Percentiles rank a stretch among this genome's conserved stretches.
Conservation (phyloP, 129 eudicot species). For the Kitagawia praeruptora region DNA sequence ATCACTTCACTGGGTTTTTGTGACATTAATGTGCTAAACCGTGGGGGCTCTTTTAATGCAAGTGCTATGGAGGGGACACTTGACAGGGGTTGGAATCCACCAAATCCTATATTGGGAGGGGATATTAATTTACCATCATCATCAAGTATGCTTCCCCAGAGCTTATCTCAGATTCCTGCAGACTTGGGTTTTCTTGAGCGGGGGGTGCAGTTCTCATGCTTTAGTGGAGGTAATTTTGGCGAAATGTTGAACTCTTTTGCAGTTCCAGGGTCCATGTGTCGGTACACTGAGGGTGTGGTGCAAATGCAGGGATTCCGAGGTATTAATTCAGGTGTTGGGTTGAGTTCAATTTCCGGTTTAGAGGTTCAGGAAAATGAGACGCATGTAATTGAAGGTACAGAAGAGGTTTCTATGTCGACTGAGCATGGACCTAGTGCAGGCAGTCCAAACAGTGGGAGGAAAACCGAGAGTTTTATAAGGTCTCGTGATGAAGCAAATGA, state of each 20-base stretch:
- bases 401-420: slow-evolving; percentile 27
- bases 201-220: slow-evolving; percentile 68
- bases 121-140: slow-evolving; percentile 35
- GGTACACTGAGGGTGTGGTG: slow-evolving; percentile 26
- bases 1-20: slow-evolving; percentile 45
- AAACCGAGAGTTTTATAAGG: slow-evolving; percentile 18
- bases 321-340: slow-evolving; percentile 32
- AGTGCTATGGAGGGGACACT: slow-evolving; percentile 14
- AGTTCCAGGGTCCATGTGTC: slow-evolving; percentile 26
- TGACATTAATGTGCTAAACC: slow-evolving; percentile 46
- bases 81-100: slow-evolving; percentile 37
- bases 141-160: slow-evolving; percentile 42
- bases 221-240: slow-evolving; percentile 58
- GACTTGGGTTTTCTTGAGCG: slow-evolving; percentile 75
- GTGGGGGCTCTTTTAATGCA: slow-evolving; percentile 27
- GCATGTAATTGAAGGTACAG: slow-evolving; percentile 27
- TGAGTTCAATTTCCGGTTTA: slow-evolving; percentile 24
- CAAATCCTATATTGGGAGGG: slow-evolving; percentile 42
- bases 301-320: slow-evolving; percentile 42
- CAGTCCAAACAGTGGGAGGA: slow-evolving; percentile 35
- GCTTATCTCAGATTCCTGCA: slow-evolving; percentile 60
- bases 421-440: slow-evolving; percentile 35
- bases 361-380: slow-evolving; percentile 24
- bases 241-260: slow-evolving; percentile 54
- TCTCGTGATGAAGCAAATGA: slow-evolving; percentile 39